phyloP scores from a whole-genome alignment of 2,329 filamentous ascomycete species.

The Talaromyces marneffei region DNA sequence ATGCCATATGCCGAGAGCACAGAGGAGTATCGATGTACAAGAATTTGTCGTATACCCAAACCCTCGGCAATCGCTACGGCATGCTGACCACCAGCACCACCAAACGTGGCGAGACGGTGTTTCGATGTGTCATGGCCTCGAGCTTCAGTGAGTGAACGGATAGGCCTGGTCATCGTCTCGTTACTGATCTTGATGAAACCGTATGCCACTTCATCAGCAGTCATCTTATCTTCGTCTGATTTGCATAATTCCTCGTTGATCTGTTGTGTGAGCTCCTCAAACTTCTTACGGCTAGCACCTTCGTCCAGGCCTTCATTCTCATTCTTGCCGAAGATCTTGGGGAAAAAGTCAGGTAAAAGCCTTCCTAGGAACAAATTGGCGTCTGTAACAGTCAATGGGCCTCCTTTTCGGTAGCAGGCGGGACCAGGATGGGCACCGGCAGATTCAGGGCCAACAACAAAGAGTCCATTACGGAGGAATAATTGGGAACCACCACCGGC shows the following conservation, averaged over 20 bases:
- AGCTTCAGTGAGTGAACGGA: constrained; percentile 52
- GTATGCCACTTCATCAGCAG: constrained; percentile 75
- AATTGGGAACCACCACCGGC: constrained; percentile 72
- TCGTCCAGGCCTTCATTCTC: constrained; percentile 77
- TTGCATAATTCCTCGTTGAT: constrained; percentile 71
- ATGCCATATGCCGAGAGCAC: constrained; percentile 89
- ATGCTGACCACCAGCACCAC: constrained; percentile 84
- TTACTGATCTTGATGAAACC: constrained; percentile 88
- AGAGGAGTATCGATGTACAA: constrained; percentile 81
- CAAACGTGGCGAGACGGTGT: constrained; percentile 79
- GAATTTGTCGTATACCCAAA: constrained; percentile 72
- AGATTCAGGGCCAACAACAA: constrained; percentile 87
- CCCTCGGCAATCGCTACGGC: constrained; percentile 84
- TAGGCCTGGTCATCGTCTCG: constrained; percentile 68
- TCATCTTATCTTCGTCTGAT: constrained; percentile 50
- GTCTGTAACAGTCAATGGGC: constrained; percentile 84
- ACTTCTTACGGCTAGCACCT: constrained; percentile 66
- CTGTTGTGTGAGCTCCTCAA: constrained; percentile 68
- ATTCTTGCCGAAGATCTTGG: constrained; percentile 88
- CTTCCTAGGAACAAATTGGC: constrained; percentile 84
- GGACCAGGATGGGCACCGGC: constrained; percentile 87
- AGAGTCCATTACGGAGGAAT: constrained; percentile 66
- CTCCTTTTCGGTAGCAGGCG: constrained; percentile 87
- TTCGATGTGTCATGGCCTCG: constrained; percentile 83
- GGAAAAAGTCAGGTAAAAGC: constrained; percentile 86